Base-by-base conservation (phyloP, 257 asterid species). In the Scutellaria barbata region DNA sequence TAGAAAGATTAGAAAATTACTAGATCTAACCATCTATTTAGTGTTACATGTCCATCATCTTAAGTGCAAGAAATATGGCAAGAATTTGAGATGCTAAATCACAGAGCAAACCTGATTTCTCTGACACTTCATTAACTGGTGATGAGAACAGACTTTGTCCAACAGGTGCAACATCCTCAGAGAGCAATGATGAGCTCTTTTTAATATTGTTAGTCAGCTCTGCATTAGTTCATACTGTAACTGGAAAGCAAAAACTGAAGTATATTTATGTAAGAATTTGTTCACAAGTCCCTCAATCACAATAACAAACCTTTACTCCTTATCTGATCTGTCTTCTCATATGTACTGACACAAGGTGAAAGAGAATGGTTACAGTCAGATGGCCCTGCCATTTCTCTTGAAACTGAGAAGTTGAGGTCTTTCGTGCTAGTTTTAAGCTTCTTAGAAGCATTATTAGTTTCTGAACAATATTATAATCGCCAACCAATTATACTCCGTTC, bases 31-130 rank as follows among this genome's bases (percentile, higher is more conserved):
- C 35, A 37, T 30, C 16, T 22, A 50, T 10, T 39, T 60, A 16
- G 66, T 65, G 55, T 42, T 45, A 30, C 48, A 69, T 9, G 50
- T 56, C 61, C 70, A 64, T 35, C 51, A 74, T 30, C 65, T n/a
- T 37, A 40, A 56, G 58, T 41, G 52, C 6, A 58, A 74, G 66
- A n/a, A n/a, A n/a, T n/a, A n/a, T 46, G 59, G 14, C 37, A 59
- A 63, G 79, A 65, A 55, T 59, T 66, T 35, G 54, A 55, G 63
- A 73, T 53, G 69, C 17, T 59, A 54, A 80, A 76, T 62, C 69
- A 73, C 81, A 67, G 64, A 40, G 56, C 62, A 17, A 73, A 89
- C 91, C 92, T 79, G 84, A 60, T 65, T 69, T 61, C 17, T 50
- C 73, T 60, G 86, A 64, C 50, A 74, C 74, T 54, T 75, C 77